These are phyloP conservation scores for Colletotrichum salicis DNA, from an alignment of 2,329 filamentous ascomycete genomes.

Conservation along the genomic window DNA sequence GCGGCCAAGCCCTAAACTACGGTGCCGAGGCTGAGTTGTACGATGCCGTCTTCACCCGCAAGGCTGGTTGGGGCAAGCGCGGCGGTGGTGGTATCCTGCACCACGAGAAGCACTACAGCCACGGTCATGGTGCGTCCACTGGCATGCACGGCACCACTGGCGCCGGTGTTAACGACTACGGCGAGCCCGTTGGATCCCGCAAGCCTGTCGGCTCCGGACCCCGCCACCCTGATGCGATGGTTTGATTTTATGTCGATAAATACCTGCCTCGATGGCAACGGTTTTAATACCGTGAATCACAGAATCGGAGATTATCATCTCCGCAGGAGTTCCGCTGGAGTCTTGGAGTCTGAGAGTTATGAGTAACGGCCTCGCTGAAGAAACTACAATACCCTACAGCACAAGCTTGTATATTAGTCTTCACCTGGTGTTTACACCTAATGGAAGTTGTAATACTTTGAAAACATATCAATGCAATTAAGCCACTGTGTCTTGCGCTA, in stretches of 20 bases:
- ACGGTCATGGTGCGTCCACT: constrained; percentile 5
- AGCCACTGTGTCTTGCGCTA: too few species aligned
- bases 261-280: neutral
- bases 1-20: constrained; percentile 66
- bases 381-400: constrained; percentile 5
- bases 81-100: constrained; percentile 35
- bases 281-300: neutral
- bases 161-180: neutral
- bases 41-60: constrained; percentile 66
- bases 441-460: neutral
- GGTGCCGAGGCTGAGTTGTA: constrained; percentile 57
- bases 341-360: constrained; percentile 3
- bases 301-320: neutral
- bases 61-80: constrained; percentile 66
- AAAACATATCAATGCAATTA: too few species aligned
- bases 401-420: neutral
- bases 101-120: constrained; percentile 38
- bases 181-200: constrained; percentile 8
- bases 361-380: constrained; percentile 4
- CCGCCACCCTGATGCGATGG: constrained; percentile 22
- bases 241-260: neutral
- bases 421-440: neutral
- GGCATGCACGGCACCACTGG: constrained; percentile 1
- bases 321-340: neutral
- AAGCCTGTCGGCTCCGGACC: constrained; percentile 30